A percentile compares a stretch with the other conserved stretches of the same genome.
These are phyloP conservation scores for Rheum nobile DNA, from an alignment of 148 eudicot species.

Conservation along the genomic window DNA sequence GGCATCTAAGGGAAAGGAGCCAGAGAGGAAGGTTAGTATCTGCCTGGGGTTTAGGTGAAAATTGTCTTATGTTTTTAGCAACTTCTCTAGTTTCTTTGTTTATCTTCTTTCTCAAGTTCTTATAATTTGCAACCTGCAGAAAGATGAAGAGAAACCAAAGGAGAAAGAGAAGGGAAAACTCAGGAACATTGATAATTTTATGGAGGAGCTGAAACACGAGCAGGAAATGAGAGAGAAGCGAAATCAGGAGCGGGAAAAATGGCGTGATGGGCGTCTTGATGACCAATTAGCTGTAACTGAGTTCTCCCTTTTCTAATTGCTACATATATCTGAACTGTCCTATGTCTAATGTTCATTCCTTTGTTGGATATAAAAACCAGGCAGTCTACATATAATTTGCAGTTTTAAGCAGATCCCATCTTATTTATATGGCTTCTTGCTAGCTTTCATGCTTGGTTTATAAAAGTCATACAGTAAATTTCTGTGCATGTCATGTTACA, in stretches of 20 bases:
- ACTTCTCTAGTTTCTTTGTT: not conserved
- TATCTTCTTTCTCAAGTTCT: not conserved
- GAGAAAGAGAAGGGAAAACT: conserved; percentile 83
- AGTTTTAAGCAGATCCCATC: not conserved
- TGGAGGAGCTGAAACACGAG: conserved; percentile 93
- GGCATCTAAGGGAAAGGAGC: conserved; percentile 75
- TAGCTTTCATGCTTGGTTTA: not conserved
- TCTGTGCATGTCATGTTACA: not conserved
- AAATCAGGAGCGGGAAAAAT: conserved; percentile 66
- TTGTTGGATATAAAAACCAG: not conserved
- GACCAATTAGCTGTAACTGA: conserved; percentile 55
- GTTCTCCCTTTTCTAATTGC: conserved; percentile 1
- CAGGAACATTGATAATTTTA: conserved; percentile 89
- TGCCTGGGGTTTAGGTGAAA: not conserved
- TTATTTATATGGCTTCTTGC: not conserved
- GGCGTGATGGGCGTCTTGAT: conserved; percentile 67
- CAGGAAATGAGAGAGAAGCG: conserved; percentile 94
- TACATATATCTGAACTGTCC: not conserved
- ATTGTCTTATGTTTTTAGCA: not conserved
- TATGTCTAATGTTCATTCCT: not conserved
- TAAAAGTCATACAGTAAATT: not conserved
- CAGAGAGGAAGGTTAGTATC: conserved; percentile 64
- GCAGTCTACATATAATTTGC: not conserved
- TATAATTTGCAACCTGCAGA: conserved; percentile 20
- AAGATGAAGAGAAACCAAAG: conserved; percentile 75